phyloP scores from a whole-genome alignment of 2,329 filamentous ascomycete species.

The Neurospora sp. region DNA sequence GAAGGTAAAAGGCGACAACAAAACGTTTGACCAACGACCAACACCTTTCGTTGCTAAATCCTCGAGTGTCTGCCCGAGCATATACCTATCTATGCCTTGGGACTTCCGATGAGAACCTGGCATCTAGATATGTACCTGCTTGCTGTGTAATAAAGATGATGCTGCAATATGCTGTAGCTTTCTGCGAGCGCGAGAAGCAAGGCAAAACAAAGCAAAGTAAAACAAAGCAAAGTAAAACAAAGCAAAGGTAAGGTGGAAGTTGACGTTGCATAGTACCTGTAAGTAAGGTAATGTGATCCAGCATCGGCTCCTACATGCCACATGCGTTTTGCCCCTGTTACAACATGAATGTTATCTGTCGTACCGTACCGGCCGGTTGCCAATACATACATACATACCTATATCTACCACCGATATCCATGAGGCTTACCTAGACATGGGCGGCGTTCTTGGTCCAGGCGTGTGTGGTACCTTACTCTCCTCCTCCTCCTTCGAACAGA shows the following conservation, averaged over 20 bases:
- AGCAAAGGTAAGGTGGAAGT: neutral
- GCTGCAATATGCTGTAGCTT: neutral
- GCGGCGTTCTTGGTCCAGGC: neutral
- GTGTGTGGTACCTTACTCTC: neutral
- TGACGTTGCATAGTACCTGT: neutral
- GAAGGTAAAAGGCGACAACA: neutral
- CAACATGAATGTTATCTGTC: neutral
- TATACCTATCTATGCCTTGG: neutral
- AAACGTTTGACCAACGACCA: neutral
- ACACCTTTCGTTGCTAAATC: neutral
- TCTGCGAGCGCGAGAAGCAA: neutral
- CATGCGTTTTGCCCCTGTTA: neutral
- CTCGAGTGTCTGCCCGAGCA: neutral
- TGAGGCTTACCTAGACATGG: neutral
- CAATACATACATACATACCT: neutral
- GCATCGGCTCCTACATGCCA: neutral
- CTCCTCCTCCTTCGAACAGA: neutral
- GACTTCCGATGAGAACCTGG: no score
- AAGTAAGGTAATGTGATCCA: neutral
- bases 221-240: neutral
- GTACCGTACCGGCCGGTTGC: neutral
- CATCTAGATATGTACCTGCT: neutral
- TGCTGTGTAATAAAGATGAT: neutral
- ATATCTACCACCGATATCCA: neutral
- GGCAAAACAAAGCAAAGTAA: neutral